Percentiles rank a stretch among this genome's conserved stretches.
Conservation (phyloP, 129 eudicot species). For the Deinandra increscens region DNA sequence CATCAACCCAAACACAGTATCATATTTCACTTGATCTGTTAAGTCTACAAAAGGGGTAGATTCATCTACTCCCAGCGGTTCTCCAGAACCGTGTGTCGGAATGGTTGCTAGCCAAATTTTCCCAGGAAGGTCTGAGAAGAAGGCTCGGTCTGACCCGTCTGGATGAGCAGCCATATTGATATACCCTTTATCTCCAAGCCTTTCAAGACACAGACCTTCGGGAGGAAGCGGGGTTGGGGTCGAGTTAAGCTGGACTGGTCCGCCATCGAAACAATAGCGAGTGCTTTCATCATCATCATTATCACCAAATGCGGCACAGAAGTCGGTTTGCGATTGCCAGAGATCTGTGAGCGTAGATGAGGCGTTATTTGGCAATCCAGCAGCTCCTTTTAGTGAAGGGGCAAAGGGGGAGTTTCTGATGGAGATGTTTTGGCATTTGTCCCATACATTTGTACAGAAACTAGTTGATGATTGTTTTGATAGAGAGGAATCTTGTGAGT, state of each 20-base stretch:
- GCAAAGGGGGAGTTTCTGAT: conserved; percentile 74
- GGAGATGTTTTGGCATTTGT: conserved; percentile 51
- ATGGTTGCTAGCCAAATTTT: conserved; percentile 71
- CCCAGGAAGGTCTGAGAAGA: conserved; percentile 74
- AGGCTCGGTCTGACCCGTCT: conserved; percentile 84
- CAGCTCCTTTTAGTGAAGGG: conserved; percentile 62
- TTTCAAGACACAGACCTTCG: conserved; percentile 75
- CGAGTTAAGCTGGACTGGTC: conserved; percentile 46
- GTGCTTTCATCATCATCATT: conserved; percentile 23
- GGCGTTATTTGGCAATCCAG: conserved; percentile 51
- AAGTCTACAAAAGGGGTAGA: conserved; percentile 81
- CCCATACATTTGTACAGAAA: conserved; percentile 75
- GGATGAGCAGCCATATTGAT: conserved; percentile 93
- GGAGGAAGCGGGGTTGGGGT: conserved; percentile 42
- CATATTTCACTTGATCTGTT: conserved; percentile 67
- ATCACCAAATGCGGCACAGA: conserved; percentile 71
- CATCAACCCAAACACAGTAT: conserved; percentile 74
- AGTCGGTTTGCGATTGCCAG: conserved; percentile 74
- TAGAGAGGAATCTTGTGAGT: conserved; percentile 34
- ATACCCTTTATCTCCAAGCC: conserved; percentile 54
- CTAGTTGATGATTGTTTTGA: conserved; percentile 31
- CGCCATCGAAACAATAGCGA: conserved; percentile 60
- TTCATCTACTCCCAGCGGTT: conserved; percentile 56
- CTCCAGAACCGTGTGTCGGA: conserved; percentile 64
- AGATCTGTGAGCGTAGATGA: conserved; percentile 59